Evolutionary conservation across 257 asterid species (phyloP).

Genomic region (Salvia splendens): DNA sequence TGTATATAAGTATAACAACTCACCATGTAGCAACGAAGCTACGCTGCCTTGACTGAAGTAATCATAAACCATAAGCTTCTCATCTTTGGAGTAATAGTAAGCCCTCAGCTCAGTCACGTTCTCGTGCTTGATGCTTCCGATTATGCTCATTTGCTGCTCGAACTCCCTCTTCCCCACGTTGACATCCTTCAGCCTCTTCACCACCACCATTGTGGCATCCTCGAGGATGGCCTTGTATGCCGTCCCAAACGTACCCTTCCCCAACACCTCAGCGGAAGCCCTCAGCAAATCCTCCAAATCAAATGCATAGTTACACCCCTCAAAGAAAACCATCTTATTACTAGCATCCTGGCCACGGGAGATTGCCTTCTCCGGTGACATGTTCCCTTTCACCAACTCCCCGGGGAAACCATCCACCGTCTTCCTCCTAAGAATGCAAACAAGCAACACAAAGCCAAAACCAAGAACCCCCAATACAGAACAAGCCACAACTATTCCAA

Average conservation of each 20-base stretch:
- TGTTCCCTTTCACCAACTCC: slow-evolving; percentile 54
- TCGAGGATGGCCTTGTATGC: slow-evolving; percentile 76
- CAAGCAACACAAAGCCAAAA: slow-evolving; percentile 57
- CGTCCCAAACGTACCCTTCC: slow-evolving; percentile 79
- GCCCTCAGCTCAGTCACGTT: slow-evolving; percentile 81
- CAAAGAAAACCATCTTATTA: slow-evolving; percentile 67
- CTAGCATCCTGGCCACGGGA: slow-evolving; percentile 57
- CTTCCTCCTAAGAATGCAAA: slow-evolving; percentile 54
- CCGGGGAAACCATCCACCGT: slow-evolving; percentile 41
- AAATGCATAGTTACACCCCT: slow-evolving; percentile 79
- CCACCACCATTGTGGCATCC: slow-evolving; percentile 70
- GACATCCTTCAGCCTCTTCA: slow-evolving; percentile 86
- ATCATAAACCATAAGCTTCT: slow-evolving; percentile 80
- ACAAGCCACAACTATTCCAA: slow-evolving; percentile 56
- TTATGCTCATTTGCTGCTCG: slow-evolving; percentile 73
- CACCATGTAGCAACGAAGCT: slow-evolving; percentile 76
- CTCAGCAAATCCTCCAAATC: slow-evolving; percentile 83
- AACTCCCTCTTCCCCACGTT: slow-evolving; percentile 73
- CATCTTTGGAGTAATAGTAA: slow-evolving; percentile 82
- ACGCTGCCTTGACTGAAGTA: slow-evolving; percentile 69
- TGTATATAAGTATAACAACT: too few relatives aligned
- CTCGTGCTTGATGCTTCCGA: slow-evolving; percentile 72
- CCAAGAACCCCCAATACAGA: slow-evolving; percentile 62
- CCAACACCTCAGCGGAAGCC: slow-evolving; percentile 85
- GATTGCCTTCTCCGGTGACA: slow-evolving; percentile 50